Conservation (phyloP, 371 early-diverging fungal species). For the Zychaea mexicana region DNA sequence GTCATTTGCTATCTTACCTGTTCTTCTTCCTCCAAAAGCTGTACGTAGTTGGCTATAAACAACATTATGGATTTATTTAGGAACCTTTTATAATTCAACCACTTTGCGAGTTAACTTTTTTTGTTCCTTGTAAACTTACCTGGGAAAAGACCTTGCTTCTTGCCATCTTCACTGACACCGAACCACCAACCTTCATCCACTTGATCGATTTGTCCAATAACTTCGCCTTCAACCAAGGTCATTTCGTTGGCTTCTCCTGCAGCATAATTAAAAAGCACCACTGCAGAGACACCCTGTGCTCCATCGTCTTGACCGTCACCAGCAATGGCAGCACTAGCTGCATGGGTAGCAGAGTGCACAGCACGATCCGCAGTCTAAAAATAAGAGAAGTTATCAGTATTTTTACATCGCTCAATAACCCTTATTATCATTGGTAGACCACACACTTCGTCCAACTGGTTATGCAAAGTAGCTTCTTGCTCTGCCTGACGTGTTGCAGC, state of each 20-base stretch:
- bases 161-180: slow-evolving; percentile 78
- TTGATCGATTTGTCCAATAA: slow-evolving; percentile 68
- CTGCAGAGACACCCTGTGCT: slow-evolving; percentile 45
- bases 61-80: neutral
- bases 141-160: slow-evolving; percentile 86
- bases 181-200: slow-evolving; percentile 92
- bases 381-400: neutral
- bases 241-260: slow-evolving; percentile 89
- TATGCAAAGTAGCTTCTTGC: slow-evolving; percentile 13
- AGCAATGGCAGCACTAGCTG: slow-evolving; percentile 28
- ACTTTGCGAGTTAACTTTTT: no score
- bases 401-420: neutral
- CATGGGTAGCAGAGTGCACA: slow-evolving; percentile 28
- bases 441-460: slow-evolving; percentile 16
- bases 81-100: no score
- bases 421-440: no score
- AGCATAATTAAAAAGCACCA: slow-evolving; percentile 76
- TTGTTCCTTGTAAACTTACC: slow-evolving; percentile 34
- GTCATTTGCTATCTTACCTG: slow-evolving; percentile 15
- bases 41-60: slow-evolving; percentile 69
- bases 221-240: slow-evolving; percentile 80
- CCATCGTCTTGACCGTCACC: slow-evolving; percentile 1
- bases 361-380: slow-evolving; percentile 37
- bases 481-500: slow-evolving; percentile 3
- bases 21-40: slow-evolving; percentile 55